Evolutionary conservation across 345 rosid species (phyloP).

Genomic region (Odontarrhena argentea): DNA sequence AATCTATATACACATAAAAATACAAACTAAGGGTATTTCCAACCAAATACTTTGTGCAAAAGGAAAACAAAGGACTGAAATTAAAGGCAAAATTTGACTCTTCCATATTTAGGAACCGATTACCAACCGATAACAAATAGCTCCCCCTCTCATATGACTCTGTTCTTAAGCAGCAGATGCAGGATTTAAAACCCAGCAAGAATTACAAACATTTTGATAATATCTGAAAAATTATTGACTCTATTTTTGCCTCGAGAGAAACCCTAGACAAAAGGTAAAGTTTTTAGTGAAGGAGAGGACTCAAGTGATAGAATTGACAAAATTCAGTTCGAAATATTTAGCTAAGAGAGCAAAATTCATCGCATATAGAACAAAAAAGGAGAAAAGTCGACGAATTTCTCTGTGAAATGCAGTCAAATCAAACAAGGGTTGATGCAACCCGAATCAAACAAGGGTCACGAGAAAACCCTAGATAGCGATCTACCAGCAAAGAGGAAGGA

Average conservation of each 20-base stretch:
- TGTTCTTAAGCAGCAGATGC: background rate
- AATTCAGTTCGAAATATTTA: constrained; percentile 2
- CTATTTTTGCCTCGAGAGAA: background rate
- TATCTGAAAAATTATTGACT: background rate
- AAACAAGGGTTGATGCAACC: constrained; percentile 1
- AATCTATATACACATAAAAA: background rate
- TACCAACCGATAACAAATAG: background rate
- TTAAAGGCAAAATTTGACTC: background rate
- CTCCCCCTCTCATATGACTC: background rate
- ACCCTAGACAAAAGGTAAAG: background rate
- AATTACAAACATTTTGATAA: background rate
- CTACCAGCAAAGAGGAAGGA: background rate
- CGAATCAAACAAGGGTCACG: background rate
- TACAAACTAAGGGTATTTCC: background rate
- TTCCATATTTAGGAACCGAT: background rate
- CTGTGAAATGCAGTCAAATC: constrained; percentile 1
- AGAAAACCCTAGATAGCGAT: constrained; percentile 29
- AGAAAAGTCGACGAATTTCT: constrained; percentile 1
- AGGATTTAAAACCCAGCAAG: background rate
- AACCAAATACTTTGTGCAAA: background rate
- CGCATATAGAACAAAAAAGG: background rate
- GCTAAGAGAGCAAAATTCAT: background rate
- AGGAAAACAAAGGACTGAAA: background rate
- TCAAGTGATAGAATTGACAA: background rate
- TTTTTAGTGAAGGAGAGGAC: background rate